Conservation (phyloP, 1,284 basidiomycete species). For the Cerioporus squamosus region DNA sequence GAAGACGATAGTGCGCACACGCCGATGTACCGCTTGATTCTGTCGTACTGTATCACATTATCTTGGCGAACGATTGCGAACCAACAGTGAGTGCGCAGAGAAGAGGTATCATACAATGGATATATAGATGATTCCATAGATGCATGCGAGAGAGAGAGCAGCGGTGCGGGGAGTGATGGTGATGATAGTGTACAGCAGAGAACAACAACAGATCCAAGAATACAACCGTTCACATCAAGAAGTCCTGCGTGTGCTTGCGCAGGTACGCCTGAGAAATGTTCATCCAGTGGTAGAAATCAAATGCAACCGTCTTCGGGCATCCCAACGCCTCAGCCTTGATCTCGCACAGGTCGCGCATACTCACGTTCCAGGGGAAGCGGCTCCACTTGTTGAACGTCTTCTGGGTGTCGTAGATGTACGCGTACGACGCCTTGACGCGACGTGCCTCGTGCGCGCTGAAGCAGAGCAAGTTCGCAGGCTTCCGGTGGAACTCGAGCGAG, state of each 20-base stretch:
- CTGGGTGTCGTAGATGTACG: conserved; percentile 47
- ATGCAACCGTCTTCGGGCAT: conserved; percentile 16
- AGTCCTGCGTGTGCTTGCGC: conserved; percentile 2
- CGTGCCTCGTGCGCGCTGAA: conserved; percentile 35
- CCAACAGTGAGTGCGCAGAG: no score
- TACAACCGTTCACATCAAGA: neutral
- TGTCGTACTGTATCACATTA: no score
- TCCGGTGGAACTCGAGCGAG: conserved; percentile 44
- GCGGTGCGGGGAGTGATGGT: no score
- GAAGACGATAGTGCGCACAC: no score
- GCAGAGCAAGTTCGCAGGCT: conserved; percentile 18
- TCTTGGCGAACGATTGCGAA: no score
- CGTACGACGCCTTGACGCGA: conserved; percentile 55
- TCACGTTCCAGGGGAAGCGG: conserved; percentile 58
- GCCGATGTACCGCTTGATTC: no score
- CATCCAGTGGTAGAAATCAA: conserved; percentile 17
- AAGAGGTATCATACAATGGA: no score
- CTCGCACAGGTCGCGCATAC: conserved; percentile 50
- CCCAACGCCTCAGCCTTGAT: conserved; percentile 47
- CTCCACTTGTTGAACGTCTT: conserved; percentile 31
- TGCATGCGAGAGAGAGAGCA: no score
- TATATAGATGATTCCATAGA: no score
- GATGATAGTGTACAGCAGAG: no score
- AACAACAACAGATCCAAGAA: neutral
- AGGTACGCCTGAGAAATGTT: conserved; percentile 7